Conservation (phyloP, 257 asterid genomes). For the Datura wrightii region DNA sequence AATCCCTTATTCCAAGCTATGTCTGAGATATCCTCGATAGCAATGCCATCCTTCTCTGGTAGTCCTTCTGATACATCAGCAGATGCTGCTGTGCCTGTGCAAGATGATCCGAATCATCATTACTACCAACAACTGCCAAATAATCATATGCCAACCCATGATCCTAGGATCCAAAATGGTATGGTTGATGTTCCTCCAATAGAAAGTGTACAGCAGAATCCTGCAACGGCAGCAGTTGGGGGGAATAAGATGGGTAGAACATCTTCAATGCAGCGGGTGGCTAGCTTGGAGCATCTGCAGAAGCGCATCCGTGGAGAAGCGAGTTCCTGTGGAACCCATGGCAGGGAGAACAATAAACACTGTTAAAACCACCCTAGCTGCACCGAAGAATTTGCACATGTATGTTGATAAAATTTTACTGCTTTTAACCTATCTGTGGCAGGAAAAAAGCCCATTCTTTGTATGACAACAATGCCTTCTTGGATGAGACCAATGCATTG, state of each 20-base stretch:
- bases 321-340: slow-evolving; percentile 47
- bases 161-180: slow-evolving; percentile 53
- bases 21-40: slow-evolving; percentile 74
- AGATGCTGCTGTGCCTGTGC: slow-evolving; percentile 74
- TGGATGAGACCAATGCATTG: slow-evolving; percentile 28
- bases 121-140: slow-evolving; percentile 53
- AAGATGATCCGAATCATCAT: slow-evolving; percentile 59
- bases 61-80: slow-evolving; percentile 72
- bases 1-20: slow-evolving; percentile 79
- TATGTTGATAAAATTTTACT: slow-evolving; percentile 7
- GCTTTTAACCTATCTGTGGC: slow-evolving; percentile 11
- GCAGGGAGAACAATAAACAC: slow-evolving; percentile 37
- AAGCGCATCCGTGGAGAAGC: slow-evolving; percentile 75
- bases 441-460: slow-evolving; percentile 29
- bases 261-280: slow-evolving; percentile 81
- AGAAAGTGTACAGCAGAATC: slow-evolving; percentile 45
- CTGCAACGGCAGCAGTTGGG: slow-evolving; percentile 42
- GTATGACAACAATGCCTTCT: background rate
- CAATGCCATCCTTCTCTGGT: slow-evolving; percentile 59
- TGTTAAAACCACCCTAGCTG: background rate
- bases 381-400: background rate
- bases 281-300: slow-evolving; percentile 94
- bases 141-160: slow-evolving; percentile 46
- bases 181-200: slow-evolving; percentile 46
- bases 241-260: slow-evolving; percentile 60